Evolutionary conservation across 2,329 filamentous ascomycete species (phyloP).

Genomic region (Didymella glomerata): DNA sequence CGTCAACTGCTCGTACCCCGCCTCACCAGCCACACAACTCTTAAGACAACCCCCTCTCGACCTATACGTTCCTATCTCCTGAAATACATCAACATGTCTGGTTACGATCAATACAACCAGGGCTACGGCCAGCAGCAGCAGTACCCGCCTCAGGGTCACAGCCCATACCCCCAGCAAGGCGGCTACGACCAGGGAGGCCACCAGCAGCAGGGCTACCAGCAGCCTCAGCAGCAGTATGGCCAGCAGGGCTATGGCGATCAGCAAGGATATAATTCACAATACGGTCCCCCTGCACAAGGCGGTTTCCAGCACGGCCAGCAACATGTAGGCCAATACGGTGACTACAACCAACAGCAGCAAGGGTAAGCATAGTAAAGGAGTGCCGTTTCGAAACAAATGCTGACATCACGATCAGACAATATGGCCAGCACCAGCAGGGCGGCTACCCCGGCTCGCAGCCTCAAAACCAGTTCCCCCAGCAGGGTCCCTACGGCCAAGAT

Average conservation of each 20-base stretch:
- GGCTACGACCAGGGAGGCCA: conserved; percentile 44
- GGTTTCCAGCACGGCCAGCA: conserved; percentile 59
- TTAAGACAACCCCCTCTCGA: conserved; percentile 2
- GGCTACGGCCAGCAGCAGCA: conserved; percentile 47
- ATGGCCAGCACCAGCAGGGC: conserved; percentile 38
- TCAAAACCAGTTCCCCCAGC: conserved; percentile 52
- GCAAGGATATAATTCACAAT: conserved; percentile 46
- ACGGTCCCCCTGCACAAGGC: conserved; percentile 58
- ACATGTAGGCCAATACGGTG: conserved; percentile 41
- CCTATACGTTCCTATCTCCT: neutral
- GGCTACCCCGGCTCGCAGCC: conserved; percentile 46
- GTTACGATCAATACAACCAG: conserved; percentile 58
- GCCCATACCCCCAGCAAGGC: conserved; percentile 42
- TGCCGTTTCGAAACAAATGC: conserved; percentile 27
- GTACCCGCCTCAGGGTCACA: conserved; percentile 46
- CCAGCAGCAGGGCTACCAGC: conserved; percentile 42
- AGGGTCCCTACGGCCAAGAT: conserved; percentile 51
- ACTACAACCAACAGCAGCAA: conserved; percentile 46
- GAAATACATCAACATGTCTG: conserved; percentile 56
- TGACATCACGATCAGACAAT: conserved; percentile 32
- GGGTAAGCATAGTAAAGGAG: conserved; percentile 35
- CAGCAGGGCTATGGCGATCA: conserved; percentile 48
- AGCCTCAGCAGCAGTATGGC: conserved; percentile 43
- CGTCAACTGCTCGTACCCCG: conserved; percentile 22
- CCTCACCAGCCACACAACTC: conserved; percentile 5